Base-by-base conservation (phyloP, 139 green algal genomes). In the Asterochloris sp. region DNA sequence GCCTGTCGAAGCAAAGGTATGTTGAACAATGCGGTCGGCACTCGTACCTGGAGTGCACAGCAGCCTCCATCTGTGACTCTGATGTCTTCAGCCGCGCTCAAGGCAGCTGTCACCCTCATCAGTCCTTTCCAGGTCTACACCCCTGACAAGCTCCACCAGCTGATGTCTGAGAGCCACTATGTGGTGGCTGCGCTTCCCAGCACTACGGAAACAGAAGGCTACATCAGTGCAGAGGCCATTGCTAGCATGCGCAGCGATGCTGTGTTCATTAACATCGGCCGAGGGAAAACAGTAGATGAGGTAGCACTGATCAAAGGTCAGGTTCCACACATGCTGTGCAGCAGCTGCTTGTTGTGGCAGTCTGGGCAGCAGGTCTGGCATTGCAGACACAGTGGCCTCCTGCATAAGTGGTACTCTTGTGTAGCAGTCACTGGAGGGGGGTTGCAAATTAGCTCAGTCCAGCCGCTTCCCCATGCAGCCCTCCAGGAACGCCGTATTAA, bases 241-340 rank as follows among this genome's bases (percentile, higher is more conserved):
- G 85, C 85, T 13, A 86, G 88, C 16, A 95, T 95, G 93, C 88
- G 90, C 81, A 89, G 88, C 24, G 87, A 84, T 27, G 91, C 62
- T 15, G 93, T 96, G 66, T 90, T 98, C 78, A 83, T 98, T 68
- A 98, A 96, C 84, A 84, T 98, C 61, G 94, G 94, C 11, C 81
- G 94, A 8, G 94, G 94, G 19, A 92, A 91, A 76, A 94, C 88
- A 66, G 88, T 96, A 0, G 92, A 96, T 78, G 92, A 97, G 84
- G 74, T 83, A 23, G 93, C 92, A 12, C 81, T 97, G 8, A 88
- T 94, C 0, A 86, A 91, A 62, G 91, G 83, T 83, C 17, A 13
- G 64, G 29, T 10, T 11, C 10, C 13, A 66, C 68, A 19, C 10
- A 4, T 54, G 23, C 27, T 16, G 38, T 29, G 78, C 79, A 78